Evolutionary conservation across 106 monocot species (phyloP), one percentile per base, ranked within the genome.

Genomic region (Phalaenopsis equestris): DNA sequence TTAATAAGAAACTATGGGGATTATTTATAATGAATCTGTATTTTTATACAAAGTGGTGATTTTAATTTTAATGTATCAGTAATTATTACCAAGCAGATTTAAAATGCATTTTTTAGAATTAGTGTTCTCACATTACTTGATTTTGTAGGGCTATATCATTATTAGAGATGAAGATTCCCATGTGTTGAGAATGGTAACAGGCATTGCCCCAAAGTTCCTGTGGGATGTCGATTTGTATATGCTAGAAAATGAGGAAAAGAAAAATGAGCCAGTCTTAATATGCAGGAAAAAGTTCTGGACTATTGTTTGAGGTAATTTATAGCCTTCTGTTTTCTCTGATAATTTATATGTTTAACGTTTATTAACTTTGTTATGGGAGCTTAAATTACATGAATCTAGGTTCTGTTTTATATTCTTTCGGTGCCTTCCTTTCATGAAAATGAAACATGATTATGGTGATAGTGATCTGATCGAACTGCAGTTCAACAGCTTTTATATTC

Each of bases 261-360:
- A 83, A 80, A 70, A 81, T 75, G 91, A 92, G 65, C 80, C 83
- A 46, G 83, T 94, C 47, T 80, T 99, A 55, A 83, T 99, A 74
- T 94, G 89, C 86, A 87, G 85, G 72, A 99, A 99, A 81, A 94
- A 91, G 81, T 99, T 99, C 74, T 99, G 98, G 94, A 86, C 92
- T 75, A 93, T 94, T 76, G 77, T 90, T 76, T 90, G 84, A 89
- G 89, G 85, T 92, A 89, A 6, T 10, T 55, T 56, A 11, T 72
- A 11, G 14, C 41, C 56, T 56, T 4, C 55, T 55, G 39, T 42
- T 18, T 78, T 41, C 11, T 55, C 16, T 77, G 46, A 19, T 49
- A 55, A 43, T 17, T 3, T 49, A 49, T 30, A 43, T 76, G 21
- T 7, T 19, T 19, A 23, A 24, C 6, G 48, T 52, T 76, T 52